Percentiles rank a stretch among this genome's conserved stretches.
Evolutionary conservation across 2,329 filamentous ascomycete genomes (phyloP).

Genomic region (Colletotrichum truncatum): DNA sequence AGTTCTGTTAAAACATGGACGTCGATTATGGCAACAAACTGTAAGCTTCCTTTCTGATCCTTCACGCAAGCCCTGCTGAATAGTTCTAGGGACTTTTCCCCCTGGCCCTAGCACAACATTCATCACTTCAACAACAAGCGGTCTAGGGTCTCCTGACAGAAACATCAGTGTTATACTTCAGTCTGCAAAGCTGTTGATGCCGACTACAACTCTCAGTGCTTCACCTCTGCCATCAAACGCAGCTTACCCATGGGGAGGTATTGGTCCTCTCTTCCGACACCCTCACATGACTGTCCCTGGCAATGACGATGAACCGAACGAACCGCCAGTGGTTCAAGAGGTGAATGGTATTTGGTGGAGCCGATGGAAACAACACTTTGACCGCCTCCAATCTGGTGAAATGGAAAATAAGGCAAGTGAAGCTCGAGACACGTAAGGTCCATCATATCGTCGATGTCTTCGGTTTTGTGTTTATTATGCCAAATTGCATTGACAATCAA

Average conservation of each 20-base stretch:
- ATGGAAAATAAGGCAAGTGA: background rate
- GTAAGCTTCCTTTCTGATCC: background rate
- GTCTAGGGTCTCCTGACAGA: background rate
- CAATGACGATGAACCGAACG: background rate
- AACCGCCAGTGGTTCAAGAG: background rate
- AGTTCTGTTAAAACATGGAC: background rate
- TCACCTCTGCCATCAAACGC: constrained; percentile 38
- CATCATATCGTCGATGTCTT: too few species aligned
- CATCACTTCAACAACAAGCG: constrained; percentile 21
- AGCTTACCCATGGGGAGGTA: constrained; percentile 47
- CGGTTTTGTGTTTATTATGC: background rate
- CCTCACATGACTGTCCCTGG: constrained; percentile 38
- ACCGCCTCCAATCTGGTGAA: background rate
- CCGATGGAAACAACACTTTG: constrained; percentile 14
- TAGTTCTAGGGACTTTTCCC: background rate
- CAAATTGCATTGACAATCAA: background rate
- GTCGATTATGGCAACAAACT: background rate
- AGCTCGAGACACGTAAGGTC: background rate
- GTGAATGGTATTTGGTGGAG: background rate
- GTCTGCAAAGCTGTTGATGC: background rate
- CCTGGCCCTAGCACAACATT: constrained; percentile 8
- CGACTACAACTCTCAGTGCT: constrained; percentile 20
- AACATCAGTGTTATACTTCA: background rate
- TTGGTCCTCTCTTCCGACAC: constrained; percentile 46
- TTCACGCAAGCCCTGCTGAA: background rate